These are phyloP conservation scores for Ascocoryne sarcoides DNA, from an alignment of 2,329 filamentous ascomycete genomes.

Conservation along the genomic window DNA sequence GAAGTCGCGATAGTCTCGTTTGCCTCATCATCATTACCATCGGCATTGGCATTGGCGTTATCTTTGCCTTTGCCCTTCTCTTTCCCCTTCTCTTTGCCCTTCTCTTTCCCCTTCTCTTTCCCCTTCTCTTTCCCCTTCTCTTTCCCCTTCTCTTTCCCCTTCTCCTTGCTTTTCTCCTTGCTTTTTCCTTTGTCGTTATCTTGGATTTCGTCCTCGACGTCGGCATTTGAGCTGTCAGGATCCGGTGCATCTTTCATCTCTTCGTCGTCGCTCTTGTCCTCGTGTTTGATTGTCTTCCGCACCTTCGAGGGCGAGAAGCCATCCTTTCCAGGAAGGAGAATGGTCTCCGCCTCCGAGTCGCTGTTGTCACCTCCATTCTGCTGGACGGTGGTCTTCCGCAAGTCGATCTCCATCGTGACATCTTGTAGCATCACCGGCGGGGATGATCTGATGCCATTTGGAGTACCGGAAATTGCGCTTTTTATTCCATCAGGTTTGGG, in stretches of 20 bases:
- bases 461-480: conserved; percentile 15
- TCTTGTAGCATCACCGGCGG: conserved; percentile 21
- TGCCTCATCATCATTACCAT: conserved; percentile 8
- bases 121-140: no score
- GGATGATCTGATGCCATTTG: conserved; percentile 25
- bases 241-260: conserved; percentile 23
- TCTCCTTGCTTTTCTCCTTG: background rate
- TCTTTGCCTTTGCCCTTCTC: no score
- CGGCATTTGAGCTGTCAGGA: no score
- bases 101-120: background rate
- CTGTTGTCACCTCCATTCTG: conserved; percentile 36
- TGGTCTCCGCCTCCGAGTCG: conserved; percentile 65
- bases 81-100: background rate
- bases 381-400: conserved; percentile 7
- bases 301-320: conserved; percentile 55
- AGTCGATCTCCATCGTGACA: conserved; percentile 16
- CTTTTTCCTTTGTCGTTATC: conserved; percentile 1
- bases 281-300: conserved; percentile 53
- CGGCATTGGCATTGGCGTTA: no score
- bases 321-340: conserved; percentile 58
- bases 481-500: conserved; percentile 17
- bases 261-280: conserved; percentile 52
- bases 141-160: background rate
- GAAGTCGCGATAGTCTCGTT: conserved; percentile 25
- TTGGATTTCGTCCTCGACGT: no score